Evolutionary conservation across 129 eudicot genomes (phyloP), one percentile per base, ranked within the genome.

Genomic region (Calendula officinalis): DNA sequence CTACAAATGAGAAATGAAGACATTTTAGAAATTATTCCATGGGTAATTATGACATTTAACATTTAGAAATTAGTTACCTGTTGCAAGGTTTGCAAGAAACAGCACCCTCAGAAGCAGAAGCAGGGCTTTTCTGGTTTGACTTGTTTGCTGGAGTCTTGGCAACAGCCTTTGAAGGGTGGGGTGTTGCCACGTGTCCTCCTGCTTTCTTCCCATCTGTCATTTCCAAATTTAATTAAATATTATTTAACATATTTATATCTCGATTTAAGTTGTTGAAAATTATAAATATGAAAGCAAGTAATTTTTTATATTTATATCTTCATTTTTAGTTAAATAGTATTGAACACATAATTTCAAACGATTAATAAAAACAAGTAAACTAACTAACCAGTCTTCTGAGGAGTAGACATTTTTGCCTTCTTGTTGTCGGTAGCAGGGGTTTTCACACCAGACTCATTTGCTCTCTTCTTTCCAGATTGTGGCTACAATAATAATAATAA

Each of bases 321-420:
- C n/a, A n/a, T n/a, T n/a, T n/a, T n/a, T n/a, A n/a, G n/a, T n/a
- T n/a, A n/a, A n/a, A n/a, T n/a, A n/a, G n/a, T n/a, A n/a, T n/a
- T n/a, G n/a, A n/a, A n/a, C n/a, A n/a, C n/a, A n/a, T n/a, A n/a
- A n/a, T n/a, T n/a, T n/a, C n/a, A n/a, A 22, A 22, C 30, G 2
- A 22, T 22, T 39, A 16, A 51, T 47, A 2, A 45, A 37, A 39
- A 45, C 44, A 39, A 58, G 41, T 8, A 12, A 33, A 70, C 40
- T 61, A 22, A 22, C 30, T 22, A 52, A 87, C 96, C 96, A 71
- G 84, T 84, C 77, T 87, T 82, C 40, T 80, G 78, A 2, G 98
- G 98, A 60, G 98, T 87, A 40, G 90, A 57, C 41, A 81, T 43
- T 69, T 91, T 91, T 27, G 94, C 94, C 76, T 87, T 91, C 63